Percentiles rank a stretch among this genome's conserved stretches.
Conservation (phyloP, 768 basidiomycete genomes). For the Crucibulum laeve region DNA sequence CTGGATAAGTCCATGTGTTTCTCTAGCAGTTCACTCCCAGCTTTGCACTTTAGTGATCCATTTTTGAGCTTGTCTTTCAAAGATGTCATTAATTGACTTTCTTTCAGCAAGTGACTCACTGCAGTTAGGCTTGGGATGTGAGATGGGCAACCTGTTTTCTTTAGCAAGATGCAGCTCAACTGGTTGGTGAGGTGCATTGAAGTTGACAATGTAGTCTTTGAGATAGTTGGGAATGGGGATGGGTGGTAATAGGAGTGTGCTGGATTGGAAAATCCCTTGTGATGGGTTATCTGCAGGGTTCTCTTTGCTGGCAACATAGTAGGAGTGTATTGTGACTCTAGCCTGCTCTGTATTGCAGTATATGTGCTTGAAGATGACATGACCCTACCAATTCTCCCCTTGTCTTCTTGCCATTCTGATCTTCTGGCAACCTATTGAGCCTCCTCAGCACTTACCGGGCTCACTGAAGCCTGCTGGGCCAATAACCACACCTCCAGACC, state of each 20-base stretch:
- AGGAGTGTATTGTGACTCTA: slow-evolving; percentile 20
- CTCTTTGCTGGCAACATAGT: slow-evolving; percentile 24
- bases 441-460: no score
- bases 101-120: neutral
- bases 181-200: slow-evolving; percentile 7
- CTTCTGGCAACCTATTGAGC: no score
- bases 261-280: slow-evolving; percentile 19
- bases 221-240: slow-evolving; percentile 22
- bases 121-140: slow-evolving; percentile 1
- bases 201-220: slow-evolving; percentile 19
- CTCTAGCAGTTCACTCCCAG: no score
- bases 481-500: no score
- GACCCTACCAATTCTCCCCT: no score
- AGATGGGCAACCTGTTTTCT: slow-evolving; percentile 1
- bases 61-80: no score
- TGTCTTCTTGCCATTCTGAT: no score
- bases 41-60: no score
- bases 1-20: no score
- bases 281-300: slow-evolving; percentile 38
- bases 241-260: slow-evolving; percentile 20
- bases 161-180: slow-evolving; percentile 5
- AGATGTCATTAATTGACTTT: neutral
- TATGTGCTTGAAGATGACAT: no score
- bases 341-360: no score
- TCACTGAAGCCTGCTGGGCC: no score